Evolutionary conservation across 257 asterid genomes (phyloP), one percentile per base, ranked within the genome.

Genomic region (Cordia subcordata): DNA sequence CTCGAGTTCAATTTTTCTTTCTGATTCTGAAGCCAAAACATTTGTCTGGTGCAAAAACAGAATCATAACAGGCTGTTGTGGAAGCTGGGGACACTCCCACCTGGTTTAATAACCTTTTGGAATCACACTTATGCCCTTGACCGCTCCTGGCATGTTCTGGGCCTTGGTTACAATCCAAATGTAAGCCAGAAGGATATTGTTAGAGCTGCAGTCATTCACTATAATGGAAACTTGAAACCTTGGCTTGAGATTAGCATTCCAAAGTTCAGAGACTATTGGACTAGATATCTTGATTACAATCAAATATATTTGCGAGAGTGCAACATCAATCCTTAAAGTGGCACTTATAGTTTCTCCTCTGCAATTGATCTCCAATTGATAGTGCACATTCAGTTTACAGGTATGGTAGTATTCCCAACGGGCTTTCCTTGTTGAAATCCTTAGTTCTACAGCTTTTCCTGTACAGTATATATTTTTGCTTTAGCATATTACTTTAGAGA

Each of bases 221-320:
- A 84, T 49, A 91, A 88, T 2, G 96, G 96, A n/a, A 85, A 91
- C 83, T 66, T 88, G 87, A 91, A 91, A 73, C 98, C 96, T 4
- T 91, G 96, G 96, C 95, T 91, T 15, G 98, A 91, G 82, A 84
- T 91, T 42, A 88, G 83, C 65, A 77, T 91, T 62, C 90, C 96
- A 1, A 88, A 86, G 80, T 88, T 79, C 68, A 64, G 88, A 45
- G 82, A 55, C 79, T 79, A 80, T 61, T 91, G 96, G 96, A 64
- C 87, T 3, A 85, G 76, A 55, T 90, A 46, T 57, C 82, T 87
- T 17, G 88, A 91, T 60, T 84, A 84, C 42, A 90, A 85, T 46
- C 84, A 73, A 55, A 18, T 65, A 17, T 91, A 85, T 75, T 47
- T 91, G 81, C 77, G 92, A 50, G 95, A 91, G 65, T 91, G 96